Evolutionary conservation across 768 basidiomycete genomes (phyloP).

Genomic region (Lactarius deliciosus): DNA sequence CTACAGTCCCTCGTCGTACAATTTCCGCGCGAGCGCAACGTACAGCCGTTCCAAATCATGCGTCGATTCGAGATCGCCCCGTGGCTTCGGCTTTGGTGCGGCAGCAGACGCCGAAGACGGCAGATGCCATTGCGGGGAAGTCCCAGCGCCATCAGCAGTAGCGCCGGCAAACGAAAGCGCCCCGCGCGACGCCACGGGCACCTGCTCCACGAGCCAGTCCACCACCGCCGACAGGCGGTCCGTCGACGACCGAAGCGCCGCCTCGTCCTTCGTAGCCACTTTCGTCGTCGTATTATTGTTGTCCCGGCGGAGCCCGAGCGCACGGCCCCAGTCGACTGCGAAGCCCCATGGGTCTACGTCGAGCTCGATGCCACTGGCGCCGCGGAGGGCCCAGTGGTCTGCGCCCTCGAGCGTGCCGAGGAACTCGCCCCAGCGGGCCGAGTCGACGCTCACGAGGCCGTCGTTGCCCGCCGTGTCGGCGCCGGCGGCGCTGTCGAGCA

Average conservation of each 20-base stretch:
- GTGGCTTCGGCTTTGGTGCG: constrained; percentile 34
- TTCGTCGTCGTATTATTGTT: neutral
- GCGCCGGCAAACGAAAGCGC: constrained; percentile 15
- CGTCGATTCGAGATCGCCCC: constrained; percentile 59
- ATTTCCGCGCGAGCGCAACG: constrained; percentile 80
- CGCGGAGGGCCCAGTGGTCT: constrained; percentile 97
- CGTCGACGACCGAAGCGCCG: constrained; percentile 62
- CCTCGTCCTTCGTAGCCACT: constrained; percentile 44
- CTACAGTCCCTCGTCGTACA: constrained; percentile 90
- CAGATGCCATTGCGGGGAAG: neutral
- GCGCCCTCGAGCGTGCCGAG: constrained; percentile 84
- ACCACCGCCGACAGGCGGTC: constrained; percentile 73
- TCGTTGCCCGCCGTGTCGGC: constrained; percentile 78
- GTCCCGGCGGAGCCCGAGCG: constrained; percentile 35
- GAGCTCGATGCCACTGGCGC: constrained; percentile 75
- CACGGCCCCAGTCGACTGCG: constrained; percentile 57
- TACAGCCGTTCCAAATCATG: constrained; percentile 88
- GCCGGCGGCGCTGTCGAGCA: constrained; percentile 83
- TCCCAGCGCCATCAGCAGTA: constrained; percentile 4
- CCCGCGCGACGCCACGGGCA: constrained; percentile 33
- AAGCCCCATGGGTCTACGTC: constrained; percentile 52
- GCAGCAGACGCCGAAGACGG: neutral
- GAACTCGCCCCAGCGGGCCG: constrained; percentile 95
- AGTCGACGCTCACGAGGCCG: constrained; percentile 87
- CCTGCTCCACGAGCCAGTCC: constrained; percentile 77